phyloP scores from a whole-genome alignment of 164 flowering plant species.

The Magnolia officinalis region DNA sequence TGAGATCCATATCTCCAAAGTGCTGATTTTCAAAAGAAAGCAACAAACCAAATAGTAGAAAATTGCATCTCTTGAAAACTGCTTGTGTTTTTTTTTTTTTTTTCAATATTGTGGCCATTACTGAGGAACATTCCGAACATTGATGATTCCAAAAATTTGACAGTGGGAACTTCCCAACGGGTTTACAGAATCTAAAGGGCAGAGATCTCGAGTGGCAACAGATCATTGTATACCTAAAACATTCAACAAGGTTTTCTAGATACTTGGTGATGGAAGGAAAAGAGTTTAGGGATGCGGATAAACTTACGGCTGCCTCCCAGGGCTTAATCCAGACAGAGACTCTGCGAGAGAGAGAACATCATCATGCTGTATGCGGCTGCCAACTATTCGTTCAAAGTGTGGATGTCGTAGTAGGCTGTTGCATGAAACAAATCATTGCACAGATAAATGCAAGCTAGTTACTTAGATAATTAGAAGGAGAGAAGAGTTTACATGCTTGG shows the following conservation, averaged over 20 bases:
- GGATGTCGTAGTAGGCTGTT: conserved; percentile 84
- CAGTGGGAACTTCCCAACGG: not conserved
- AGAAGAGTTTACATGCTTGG: not conserved
- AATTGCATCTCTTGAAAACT: not conserved
- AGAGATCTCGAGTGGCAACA: not conserved
- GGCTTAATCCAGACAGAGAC: conserved; percentile 62
- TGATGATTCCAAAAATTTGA: not conserved
- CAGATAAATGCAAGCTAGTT: not conserved
- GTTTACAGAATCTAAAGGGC: not conserved
- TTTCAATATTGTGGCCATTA: not conserved
- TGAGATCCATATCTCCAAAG: too few species aligned
- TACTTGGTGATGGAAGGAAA: not conserved
- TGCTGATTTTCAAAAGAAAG: not conserved
- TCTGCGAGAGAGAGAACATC: conserved; percentile 56
- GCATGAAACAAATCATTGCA: conserved; percentile 9
- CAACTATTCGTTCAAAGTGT: conserved; percentile 43
- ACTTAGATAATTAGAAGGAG: not conserved
- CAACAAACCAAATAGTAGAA: not conserved
- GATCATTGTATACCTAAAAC: not conserved
- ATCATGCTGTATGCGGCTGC: conserved; percentile 56
- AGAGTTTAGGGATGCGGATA: not conserved
- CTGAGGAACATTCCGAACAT: not conserved
- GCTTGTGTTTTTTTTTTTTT: not conserved
- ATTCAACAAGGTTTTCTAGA: not conserved
- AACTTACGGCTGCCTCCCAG: conserved; percentile 91